phyloP scores from a whole-genome alignment of 2,329 filamentous ascomycete species.

The Colletotrichum paranaense region DNA sequence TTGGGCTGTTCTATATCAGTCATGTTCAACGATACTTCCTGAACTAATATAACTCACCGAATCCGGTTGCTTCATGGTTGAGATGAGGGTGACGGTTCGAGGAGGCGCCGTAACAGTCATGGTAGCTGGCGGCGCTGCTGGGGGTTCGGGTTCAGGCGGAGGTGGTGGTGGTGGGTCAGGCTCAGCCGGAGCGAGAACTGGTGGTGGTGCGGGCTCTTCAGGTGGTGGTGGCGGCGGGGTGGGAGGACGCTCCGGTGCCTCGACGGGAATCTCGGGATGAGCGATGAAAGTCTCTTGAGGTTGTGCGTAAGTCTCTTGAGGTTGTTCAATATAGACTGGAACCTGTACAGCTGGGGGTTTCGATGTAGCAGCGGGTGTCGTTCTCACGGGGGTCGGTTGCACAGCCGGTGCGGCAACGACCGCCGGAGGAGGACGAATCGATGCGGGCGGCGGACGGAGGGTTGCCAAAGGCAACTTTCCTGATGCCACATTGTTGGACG shows the following conservation, averaged over 20 bases:
- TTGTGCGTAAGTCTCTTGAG: background rate
- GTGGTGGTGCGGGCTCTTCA: conserved; percentile 12
- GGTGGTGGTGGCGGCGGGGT: conserved; percentile 8
- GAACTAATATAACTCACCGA: background rate
- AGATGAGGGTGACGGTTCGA: conserved; percentile 22
- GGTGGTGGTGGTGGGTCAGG: conserved; percentile 17
- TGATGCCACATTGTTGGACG: background rate
- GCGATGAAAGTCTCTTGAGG: background rate
- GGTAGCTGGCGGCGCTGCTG: conserved; percentile 17
- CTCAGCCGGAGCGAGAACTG: conserved; percentile 27
- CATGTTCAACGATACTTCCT: background rate
- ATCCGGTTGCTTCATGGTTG: conserved; percentile 21
- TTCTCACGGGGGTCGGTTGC: background rate
- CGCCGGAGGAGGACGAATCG: background rate
- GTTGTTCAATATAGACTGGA: background rate
- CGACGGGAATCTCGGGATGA: background rate
- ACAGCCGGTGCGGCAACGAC: background rate
- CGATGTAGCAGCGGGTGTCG: background rate
- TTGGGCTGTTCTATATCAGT: conserved; percentile 10
- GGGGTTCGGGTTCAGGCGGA: background rate
- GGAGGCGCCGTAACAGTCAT: conserved; percentile 27
- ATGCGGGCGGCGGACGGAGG: background rate
- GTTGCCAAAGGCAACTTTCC: conserved; percentile 8
- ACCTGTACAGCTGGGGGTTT: background rate
- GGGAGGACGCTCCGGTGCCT: conserved; percentile 1